Evolutionary conservation across 1,284 basidiomycete genomes (phyloP).

Genomic region (Fomitopsis betulina): DNA sequence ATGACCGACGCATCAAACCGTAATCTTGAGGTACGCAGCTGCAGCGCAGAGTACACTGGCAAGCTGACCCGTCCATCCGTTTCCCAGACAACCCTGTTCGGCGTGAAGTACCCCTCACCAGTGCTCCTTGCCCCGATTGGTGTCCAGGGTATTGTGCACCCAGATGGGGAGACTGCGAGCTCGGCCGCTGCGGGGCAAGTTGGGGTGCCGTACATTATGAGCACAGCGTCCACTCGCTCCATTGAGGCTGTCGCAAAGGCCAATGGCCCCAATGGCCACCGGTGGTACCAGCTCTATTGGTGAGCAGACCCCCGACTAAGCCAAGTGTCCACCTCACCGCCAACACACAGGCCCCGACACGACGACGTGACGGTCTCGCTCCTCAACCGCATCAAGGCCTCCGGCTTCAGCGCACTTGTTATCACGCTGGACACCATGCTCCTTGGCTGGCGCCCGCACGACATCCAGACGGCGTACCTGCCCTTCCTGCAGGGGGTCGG

Average conservation of each 20-base stretch:
- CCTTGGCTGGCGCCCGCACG: conserved; percentile 67
- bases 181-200: conserved; percentile 62
- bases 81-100: conserved; percentile 62
- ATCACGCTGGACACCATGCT: conserved; percentile 64
- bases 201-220: conserved; percentile 67
- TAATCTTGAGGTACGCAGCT: conserved; percentile 47
- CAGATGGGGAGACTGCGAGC: conserved; percentile 64
- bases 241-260: conserved; percentile 72
- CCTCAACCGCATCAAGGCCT: conserved; percentile 58
- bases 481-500: conserved; percentile 62
- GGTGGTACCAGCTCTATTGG: conserved; percentile 86
- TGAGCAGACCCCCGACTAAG: conserved; percentile 13
- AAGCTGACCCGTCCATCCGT: conserved; percentile 1
- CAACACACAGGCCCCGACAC: conserved; percentile 44
- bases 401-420: conserved; percentile 63
- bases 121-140: conserved; percentile 73
- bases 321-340: not conserved
- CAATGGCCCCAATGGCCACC: conserved; percentile 49
- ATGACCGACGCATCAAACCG: conserved; percentile 64
- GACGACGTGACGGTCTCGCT: conserved; percentile 63
- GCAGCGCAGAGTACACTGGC: not conserved
- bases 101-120: conserved; percentile 58
- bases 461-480: conserved; percentile 53
- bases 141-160: conserved; percentile 59
- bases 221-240: conserved; percentile 63